These are phyloP conservation scores for Immersiella caudata DNA, from an alignment of 495 filamentous ascomycete genomes.

Conservation along the genomic window DNA sequence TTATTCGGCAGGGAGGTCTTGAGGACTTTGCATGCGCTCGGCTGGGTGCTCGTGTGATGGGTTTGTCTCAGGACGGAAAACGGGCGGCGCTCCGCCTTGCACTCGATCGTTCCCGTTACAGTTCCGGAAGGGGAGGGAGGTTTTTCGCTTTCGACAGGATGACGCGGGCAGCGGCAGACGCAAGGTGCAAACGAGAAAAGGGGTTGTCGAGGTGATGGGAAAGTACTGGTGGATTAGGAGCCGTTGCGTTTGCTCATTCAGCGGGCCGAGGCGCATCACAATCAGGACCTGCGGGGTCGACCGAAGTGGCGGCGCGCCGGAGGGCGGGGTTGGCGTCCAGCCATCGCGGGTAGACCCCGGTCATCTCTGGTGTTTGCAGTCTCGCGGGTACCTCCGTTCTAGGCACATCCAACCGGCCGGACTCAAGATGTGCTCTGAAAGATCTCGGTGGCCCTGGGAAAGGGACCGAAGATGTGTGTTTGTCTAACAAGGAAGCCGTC, in stretches of 20 bases:
- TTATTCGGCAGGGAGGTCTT: neutral
- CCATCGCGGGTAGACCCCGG: neutral
- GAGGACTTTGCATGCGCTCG: neutral
- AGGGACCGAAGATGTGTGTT: neutral
- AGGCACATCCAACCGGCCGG: neutral
- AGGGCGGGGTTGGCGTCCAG: slow-evolving; percentile 11
- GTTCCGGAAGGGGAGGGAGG: neutral
- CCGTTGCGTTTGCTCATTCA: neutral
- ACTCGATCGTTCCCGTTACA: neutral
- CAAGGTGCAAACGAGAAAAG: neutral
- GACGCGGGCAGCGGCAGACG: neutral
- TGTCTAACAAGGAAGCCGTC: neutral
- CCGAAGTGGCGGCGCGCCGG: slow-evolving; percentile 18
- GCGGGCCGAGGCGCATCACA: neutral
- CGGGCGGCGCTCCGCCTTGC: neutral
- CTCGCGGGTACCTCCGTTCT: too few species aligned
- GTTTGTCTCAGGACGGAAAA: slow-evolving; percentile 1
- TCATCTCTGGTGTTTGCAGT: neutral
- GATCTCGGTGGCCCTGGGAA: neutral
- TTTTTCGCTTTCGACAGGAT: neutral
- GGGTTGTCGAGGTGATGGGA: neutral
- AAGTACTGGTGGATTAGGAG: neutral
- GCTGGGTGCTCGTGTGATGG: slow-evolving; percentile 1
- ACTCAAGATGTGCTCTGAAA: neutral
- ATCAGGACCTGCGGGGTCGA: slow-evolving; percentile 4